Conservation (phyloP, 2,329 filamentous ascomycete genomes). For the Penicillium sp. region DNA sequence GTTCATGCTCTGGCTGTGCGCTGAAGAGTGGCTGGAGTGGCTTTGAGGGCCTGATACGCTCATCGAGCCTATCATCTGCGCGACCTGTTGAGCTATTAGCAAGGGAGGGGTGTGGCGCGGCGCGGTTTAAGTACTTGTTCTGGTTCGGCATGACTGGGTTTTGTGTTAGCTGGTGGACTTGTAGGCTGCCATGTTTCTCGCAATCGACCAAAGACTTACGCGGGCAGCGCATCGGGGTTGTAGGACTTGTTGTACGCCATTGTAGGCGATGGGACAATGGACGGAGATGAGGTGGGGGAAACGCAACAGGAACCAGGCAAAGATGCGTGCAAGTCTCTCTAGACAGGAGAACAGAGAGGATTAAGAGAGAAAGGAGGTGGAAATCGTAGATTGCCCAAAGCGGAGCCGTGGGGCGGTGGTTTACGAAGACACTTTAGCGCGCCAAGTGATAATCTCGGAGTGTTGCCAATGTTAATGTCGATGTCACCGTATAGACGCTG, state of each 20-base stretch:
- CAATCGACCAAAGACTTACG: conserved; percentile 58
- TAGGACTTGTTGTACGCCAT: conserved; percentile 96
- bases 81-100: conserved; percentile 37
- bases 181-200: neutral
- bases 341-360: neutral
- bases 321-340: neutral
- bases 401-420: conserved; percentile 28
- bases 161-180: conserved; percentile 15
- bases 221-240: conserved; percentile 92
- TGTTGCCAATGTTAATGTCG: neutral
- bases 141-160: conserved; percentile 69
- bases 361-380: conserved; percentile 8
- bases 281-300: conserved; percentile 1
- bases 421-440: conserved; percentile 16
- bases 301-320: conserved; percentile 2
- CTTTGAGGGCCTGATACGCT: conserved; percentile 28
- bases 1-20: conserved; percentile 14
- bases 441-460: conserved; percentile 13
- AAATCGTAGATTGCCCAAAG: conserved; percentile 13
- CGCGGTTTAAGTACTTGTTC: conserved; percentile 56
- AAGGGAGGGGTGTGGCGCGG: neutral
- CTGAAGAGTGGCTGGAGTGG: conserved; percentile 1
- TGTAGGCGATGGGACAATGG: conserved; percentile 30
- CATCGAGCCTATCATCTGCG: conserved; percentile 46
- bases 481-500: neutral